Evolutionary conservation across 2,329 filamentous ascomycete species (phyloP), one percentile per base, ranked within the genome.

Genomic region (Claviceps humidiphila): DNA sequence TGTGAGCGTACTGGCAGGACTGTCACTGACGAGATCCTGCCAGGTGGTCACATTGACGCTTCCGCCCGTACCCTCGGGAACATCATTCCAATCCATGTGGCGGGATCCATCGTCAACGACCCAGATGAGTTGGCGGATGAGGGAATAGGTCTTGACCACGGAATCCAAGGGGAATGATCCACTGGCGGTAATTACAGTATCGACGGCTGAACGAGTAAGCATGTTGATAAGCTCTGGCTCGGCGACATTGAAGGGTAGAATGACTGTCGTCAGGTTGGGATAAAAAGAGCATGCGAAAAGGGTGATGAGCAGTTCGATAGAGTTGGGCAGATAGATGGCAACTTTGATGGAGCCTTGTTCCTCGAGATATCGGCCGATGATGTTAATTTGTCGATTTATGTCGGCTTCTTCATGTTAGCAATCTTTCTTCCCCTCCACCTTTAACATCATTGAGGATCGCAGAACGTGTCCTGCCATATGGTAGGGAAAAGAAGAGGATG

Each of bases 61-160:
- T 53, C 84, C 80, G 16, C 84, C 84, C 53, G 84, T 83, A 50
- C 86, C 85, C 62, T 85, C 79, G 11, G 90, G 89, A 2, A 90
- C 80, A 64, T 91, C 87, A 60, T 88, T 90, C 90, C 91, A 98
- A 68, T 95, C 90, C 77, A 98, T 85, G 64, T 97, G 91, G 59
- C 82, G 81, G 71, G 84, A 96, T 43, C 89, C 89, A 62, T 89
- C 80, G 61, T 96, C 91, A 5, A 94, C 89, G 13, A 96, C 90
- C 88, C 90, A 97, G 59, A 96, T 79, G 37, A 95, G 76, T 59
- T 89, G 81, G 55, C 82, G 83, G 46, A 98, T 75, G 40, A 78
- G 76, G 5, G 83, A 76, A 61, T 87, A 89, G 51, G 74, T 76
- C 60, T 83, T 80, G 50, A 82, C 77, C 13, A 95, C 77, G 40